Conservation (phyloP, 257 asterid genomes). For the Phtheirospermum japonicum region DNA sequence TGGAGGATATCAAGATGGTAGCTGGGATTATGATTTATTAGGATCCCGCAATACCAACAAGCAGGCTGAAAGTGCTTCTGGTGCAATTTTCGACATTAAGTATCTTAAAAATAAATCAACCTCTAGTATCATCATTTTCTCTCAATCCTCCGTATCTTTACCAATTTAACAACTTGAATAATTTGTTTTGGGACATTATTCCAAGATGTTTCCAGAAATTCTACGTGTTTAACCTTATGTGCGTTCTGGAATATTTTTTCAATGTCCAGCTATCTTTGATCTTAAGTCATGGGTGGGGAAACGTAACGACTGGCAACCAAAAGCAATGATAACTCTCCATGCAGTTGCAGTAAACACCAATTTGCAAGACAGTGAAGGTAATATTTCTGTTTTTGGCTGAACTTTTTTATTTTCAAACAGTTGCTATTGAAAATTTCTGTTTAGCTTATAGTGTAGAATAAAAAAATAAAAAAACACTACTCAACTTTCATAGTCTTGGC, state of each 20-base stretch:
- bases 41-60: slow-evolving; percentile 61
- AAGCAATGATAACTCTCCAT: slow-evolving; percentile 64
- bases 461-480: too few species aligned
- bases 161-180: slow-evolving; percentile 1
- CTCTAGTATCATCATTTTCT: slow-evolving; percentile 45
- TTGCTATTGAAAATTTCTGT: background rate
- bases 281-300: slow-evolving; percentile 79
- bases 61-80: slow-evolving; percentile 66
- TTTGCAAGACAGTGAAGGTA: slow-evolving; percentile 92
- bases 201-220: background rate
- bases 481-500: too few species aligned
- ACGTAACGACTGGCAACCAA: slow-evolving; percentile 82
- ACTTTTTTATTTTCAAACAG: too few species aligned
- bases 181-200: slow-evolving; percentile 1
- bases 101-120: slow-evolving; percentile 67
- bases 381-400: slow-evolving; percentile 2
- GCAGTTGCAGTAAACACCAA: too few species aligned
- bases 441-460: too few species aligned
- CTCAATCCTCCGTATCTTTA: background rate
- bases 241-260: slow-evolving; percentile 20
- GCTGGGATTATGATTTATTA: slow-evolving; percentile 67
- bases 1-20: too few species aligned
- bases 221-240: slow-evolving; percentile 11
- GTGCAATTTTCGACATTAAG: slow-evolving; percentile 75
- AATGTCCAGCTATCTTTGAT: slow-evolving; percentile 60